Percentiles rank a stretch among this genome's conserved stretches.
phyloP scores from a whole-genome alignment of 257 asterid species.

The Plantago ovata region DNA sequence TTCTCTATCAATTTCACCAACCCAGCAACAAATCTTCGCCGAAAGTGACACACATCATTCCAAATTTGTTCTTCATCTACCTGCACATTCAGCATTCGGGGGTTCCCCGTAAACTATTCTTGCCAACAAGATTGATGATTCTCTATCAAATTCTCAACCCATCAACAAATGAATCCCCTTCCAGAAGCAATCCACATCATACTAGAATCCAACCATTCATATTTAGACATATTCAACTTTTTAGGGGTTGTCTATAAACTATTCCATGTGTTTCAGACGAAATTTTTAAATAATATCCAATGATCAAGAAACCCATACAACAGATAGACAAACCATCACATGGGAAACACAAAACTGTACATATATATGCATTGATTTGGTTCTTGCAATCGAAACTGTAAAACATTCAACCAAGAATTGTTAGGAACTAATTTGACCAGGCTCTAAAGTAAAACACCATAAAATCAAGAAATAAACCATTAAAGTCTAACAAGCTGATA shows the following conservation, averaged over 20 bases:
- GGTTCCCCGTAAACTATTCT: conserved; percentile 26
- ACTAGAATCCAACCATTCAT: background rate
- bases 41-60: conserved; percentile 1
- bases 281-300: conserved; percentile 18
- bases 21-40: conserved; percentile 20
- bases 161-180: conserved; percentile 11
- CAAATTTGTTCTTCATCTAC: conserved; percentile 6
- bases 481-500: conserved; percentile 8
- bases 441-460: conserved; percentile 22
- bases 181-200: background rate
- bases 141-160: conserved; percentile 19
- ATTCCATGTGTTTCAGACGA: conserved; percentile 2
- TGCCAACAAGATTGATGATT: background rate
- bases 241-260: conserved; percentile 5
- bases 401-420: background rate
- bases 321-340: conserved; percentile 23
- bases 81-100: conserved; percentile 12
- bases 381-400: conserved; percentile 14
- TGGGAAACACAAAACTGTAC: conserved; percentile 14
- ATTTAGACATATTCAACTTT: conserved; percentile 11
- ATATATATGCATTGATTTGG: conserved; percentile 4
- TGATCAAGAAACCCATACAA: conserved; percentile 27
- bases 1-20: conserved; percentile 7
- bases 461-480: conserved; percentile 21
- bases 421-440: conserved; percentile 9